These are phyloP conservation scores for Xylaria venustula DNA, from an alignment of 495 filamentous ascomycete species.

Conservation along the genomic window DNA sequence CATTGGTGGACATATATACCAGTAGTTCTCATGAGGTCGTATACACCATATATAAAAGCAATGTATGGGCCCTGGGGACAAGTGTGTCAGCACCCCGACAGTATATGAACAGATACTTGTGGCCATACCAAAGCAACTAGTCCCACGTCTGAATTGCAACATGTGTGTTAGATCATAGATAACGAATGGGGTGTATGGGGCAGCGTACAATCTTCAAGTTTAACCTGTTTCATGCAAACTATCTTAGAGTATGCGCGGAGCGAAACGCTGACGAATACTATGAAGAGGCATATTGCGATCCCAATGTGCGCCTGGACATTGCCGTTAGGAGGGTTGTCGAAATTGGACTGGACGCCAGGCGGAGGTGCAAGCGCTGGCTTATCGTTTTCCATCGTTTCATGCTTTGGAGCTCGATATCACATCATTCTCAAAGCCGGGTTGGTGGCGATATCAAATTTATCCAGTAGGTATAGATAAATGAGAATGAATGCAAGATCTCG, in stretches of 20 bases:
- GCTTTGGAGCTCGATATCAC: neutral
- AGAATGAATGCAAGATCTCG: neutral
- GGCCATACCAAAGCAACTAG: neutral
- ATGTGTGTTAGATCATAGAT: neutral
- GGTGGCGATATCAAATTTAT: neutral
- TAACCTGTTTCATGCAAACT: neutral
- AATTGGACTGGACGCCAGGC: constrained; percentile 9
- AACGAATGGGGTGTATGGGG: neutral
- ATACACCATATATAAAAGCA: constrained; percentile 1
- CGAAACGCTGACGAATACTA: neutral
- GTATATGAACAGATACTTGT: neutral
- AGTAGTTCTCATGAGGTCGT: constrained; percentile 2
- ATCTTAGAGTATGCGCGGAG: constrained; percentile 11
- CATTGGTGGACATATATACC: constrained; percentile 24
- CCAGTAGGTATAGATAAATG: neutral
- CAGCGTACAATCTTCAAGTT: neutral
- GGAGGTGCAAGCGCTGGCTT: constrained; percentile 15
- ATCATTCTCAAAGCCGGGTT: neutral
- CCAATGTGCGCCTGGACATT: constrained; percentile 15
- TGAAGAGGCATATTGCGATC: constrained; percentile 5
- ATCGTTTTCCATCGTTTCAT: neutral
- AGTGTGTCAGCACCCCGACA: neutral
- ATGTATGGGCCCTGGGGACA: neutral
- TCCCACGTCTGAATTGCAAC: neutral
- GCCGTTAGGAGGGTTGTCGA: constrained; percentile 20